A percentile compares a stretch with the other conserved stretches of the same genome.
These are phyloP conservation scores for Pistacia integerrima DNA, from an alignment of 345 rosid genomes.

Conservation along the genomic window DNA sequence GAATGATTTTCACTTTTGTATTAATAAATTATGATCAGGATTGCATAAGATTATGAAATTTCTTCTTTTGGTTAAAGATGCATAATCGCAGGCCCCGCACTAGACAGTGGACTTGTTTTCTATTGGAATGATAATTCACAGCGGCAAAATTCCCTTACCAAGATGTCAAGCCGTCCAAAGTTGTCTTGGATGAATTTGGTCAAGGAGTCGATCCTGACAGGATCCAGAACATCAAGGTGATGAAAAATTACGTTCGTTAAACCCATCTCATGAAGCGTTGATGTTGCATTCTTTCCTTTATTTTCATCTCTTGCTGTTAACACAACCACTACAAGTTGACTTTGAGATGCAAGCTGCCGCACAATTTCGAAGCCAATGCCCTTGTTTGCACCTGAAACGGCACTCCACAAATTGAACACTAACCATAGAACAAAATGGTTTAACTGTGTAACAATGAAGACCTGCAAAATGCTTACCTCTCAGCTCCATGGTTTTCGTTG, in stretches of 20 bases:
- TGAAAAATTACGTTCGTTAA: slow-evolving; percentile 44
- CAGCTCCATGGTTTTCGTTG: not conserved
- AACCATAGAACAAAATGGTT: not conserved
- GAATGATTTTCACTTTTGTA: too few relatives aligned
- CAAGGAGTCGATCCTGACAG: slow-evolving; percentile 28
- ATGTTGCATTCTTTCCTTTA: slow-evolving; percentile 44
- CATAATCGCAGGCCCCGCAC: not conserved
- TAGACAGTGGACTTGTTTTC: too few relatives aligned
- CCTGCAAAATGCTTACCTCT: not conserved
- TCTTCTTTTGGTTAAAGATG: too few relatives aligned
- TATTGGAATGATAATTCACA: not conserved
- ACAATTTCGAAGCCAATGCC: slow-evolving; percentile 55
- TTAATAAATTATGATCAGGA: not conserved
- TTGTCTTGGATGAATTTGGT: slow-evolving; percentile 32
- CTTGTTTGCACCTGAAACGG: slow-evolving; percentile 49
- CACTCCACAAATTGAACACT: not conserved
- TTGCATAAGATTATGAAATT: too few relatives aligned
- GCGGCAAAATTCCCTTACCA: slow-evolving; percentile 25
- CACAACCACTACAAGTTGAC: slow-evolving; percentile 33
- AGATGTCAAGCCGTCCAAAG: slow-evolving; percentile 51
- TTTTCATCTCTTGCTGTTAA: slow-evolving; percentile 48
- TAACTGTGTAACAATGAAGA: not conserved
- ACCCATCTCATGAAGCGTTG: slow-evolving; percentile 35
- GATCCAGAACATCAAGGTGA: slow-evolving; percentile 54
- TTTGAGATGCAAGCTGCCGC: slow-evolving; percentile 43